Conservation (phyloP, 176 grass and related monocot genomes). For the Zoysia pacifica region DNA sequence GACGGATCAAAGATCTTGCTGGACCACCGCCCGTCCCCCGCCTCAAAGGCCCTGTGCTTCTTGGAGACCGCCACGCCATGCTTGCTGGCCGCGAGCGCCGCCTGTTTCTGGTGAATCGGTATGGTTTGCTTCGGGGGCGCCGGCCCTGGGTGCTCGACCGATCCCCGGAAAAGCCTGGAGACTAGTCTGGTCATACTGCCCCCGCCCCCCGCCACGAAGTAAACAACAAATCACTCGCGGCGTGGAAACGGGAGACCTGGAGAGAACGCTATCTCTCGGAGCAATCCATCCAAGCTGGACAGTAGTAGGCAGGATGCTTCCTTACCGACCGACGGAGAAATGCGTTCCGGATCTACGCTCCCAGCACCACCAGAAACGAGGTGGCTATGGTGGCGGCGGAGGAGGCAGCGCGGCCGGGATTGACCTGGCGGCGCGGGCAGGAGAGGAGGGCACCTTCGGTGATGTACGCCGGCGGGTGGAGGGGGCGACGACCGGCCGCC, state of each 20-base stretch:
- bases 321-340: neutral
- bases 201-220: constrained; percentile 7
- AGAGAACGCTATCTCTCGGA: neutral
- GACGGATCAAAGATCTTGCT: constrained; percentile 73
- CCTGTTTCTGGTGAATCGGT: constrained; percentile 61
- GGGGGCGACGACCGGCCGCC: neutral
- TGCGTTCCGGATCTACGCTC: constrained; percentile 11
- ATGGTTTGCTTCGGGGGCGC: constrained; percentile 45
- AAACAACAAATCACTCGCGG: neutral
- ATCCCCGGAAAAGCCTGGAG: constrained; percentile 6
- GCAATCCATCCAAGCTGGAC: neutral
- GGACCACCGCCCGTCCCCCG: constrained; percentile 49
- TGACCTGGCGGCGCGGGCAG: constrained; percentile 3
- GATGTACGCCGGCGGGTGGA: neutral
- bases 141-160: neutral
- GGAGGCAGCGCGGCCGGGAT: too few relatives aligned
- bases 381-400: neutral
- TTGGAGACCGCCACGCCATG: constrained; percentile 34
- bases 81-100: constrained; percentile 43
- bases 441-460: neutral
- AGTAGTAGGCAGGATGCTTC: neutral
- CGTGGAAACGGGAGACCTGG: neutral
- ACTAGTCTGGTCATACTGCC: neutral
- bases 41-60: constrained; percentile 59
- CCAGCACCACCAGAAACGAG: neutral